Percentiles rank a stretch among this genome's conserved stretches.
phyloP scores from a whole-genome alignment of 768 basidiomycete genomes.

The Xanthoconium purpureum region DNA sequence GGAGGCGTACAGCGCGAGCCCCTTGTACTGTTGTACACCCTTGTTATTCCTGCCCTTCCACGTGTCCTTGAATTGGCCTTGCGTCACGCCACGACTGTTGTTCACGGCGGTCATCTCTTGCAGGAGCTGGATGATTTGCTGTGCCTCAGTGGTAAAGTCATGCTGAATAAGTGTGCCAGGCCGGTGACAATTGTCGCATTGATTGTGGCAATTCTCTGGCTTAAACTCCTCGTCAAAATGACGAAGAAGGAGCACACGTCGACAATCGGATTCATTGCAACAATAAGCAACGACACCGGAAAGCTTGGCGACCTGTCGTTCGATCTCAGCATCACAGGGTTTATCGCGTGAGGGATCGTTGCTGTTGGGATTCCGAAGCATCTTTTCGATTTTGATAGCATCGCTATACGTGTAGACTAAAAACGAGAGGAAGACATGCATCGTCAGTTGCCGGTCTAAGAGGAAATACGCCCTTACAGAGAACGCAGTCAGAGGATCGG shows the following conservation, averaged over 20 bases:
- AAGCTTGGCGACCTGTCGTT: constrained; percentile 63
- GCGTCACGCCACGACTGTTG: constrained; percentile 52
- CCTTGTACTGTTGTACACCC: constrained; percentile 43
- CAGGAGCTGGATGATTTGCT: constrained; percentile 57
- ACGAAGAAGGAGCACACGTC: constrained; percentile 81
- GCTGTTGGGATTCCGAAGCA: constrained; percentile 57
- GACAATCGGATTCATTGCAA: constrained; percentile 76
- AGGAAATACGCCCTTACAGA: constrained; percentile 54
- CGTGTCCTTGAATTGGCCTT: constrained; percentile 55
- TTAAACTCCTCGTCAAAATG: constrained; percentile 87
- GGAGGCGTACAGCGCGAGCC: constrained; percentile 51
- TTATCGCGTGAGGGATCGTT: constrained; percentile 33
- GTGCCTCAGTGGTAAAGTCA: constrained; percentile 63
- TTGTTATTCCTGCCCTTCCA: constrained; percentile 60
- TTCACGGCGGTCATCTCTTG: constrained; percentile 41
- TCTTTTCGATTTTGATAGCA: constrained; percentile 47
- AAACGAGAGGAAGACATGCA: not conserved
- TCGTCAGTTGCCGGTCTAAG: not conserved
- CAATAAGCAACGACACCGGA: constrained; percentile 77
- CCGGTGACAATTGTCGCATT: constrained; percentile 83
- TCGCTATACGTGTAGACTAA: constrained; percentile 69
- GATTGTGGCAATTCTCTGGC: constrained; percentile 54
- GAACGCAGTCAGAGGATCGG: constrained; percentile 73
- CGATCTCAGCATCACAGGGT: constrained; percentile 48
- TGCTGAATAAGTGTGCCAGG: constrained; percentile 41